Conservation (phyloP, 225 moss, liverwort and hornwort genomes). For the Antitrichia curtipendula region DNA sequence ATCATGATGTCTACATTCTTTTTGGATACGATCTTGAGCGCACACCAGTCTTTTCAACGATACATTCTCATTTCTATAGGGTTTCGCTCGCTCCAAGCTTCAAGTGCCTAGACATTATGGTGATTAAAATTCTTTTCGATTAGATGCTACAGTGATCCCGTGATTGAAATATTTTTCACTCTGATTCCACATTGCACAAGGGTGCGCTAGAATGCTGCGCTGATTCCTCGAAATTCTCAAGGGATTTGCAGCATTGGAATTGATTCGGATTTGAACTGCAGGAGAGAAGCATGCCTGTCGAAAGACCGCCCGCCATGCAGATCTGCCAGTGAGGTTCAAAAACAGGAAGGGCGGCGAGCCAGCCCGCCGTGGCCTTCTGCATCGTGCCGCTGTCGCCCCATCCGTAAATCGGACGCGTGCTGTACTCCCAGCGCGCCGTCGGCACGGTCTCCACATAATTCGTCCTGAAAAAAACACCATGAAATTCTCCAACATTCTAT, state of each 20-base stretch:
- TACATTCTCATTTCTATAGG: neutral
- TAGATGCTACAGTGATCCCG: neutral
- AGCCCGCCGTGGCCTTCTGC: conserved; percentile 85
- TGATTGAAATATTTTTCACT: neutral
- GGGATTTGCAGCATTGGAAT: neutral
- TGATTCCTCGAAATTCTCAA: neutral
- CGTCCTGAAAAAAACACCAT: conserved; percentile 23
- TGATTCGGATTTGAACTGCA: neutral
- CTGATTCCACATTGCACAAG: neutral
- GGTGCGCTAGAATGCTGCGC: neutral
- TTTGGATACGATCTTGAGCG: neutral
- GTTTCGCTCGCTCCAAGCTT: neutral
- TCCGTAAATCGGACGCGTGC: conserved; percentile 76
- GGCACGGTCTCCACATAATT: conserved; percentile 54
- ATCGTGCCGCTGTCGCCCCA: conserved; percentile 57
- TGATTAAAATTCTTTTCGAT: neutral
- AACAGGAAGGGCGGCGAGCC: conserved; percentile 89
- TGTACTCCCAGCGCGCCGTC: conserved; percentile 79
- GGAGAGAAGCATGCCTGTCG: conserved; percentile 42
- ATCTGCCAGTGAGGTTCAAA: conserved; percentile 99
- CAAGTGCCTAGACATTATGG: neutral
- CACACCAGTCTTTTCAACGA: neutral
- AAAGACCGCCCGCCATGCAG: conserved; percentile 96
- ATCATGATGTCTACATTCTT: neutral
- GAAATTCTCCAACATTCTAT: neutral